Evolutionary conservation across 2,329 filamentous ascomycete species (phyloP).

Genomic region (Epichloe sp.): DNA sequence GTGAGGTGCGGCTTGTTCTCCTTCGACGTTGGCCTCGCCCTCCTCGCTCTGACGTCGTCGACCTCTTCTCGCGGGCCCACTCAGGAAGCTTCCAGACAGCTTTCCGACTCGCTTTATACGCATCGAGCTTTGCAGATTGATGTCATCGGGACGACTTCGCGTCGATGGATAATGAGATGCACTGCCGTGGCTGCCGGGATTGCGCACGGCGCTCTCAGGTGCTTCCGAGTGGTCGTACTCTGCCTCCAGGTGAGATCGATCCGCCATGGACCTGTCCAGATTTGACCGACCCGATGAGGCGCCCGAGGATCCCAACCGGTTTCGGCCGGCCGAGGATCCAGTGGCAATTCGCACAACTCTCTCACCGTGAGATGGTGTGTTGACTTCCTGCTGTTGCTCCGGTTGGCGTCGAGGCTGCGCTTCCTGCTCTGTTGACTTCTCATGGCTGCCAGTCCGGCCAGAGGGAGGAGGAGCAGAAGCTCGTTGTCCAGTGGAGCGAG

Average conservation of each 20-base stretch:
- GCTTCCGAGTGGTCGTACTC: slow-evolving; percentile 35
- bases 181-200: slow-evolving; percentile 37
- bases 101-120: slow-evolving; percentile 66
- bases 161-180: slow-evolving; percentile 39
- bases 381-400: slow-evolving; percentile 30
- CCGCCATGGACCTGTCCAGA: slow-evolving; percentile 19
- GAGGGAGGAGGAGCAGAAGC: slow-evolving; percentile 18
- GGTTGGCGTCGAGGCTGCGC: slow-evolving; percentile 14
- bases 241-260: slow-evolving; percentile 23
- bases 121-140: slow-evolving; percentile 60
- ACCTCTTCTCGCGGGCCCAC: slow-evolving; percentile 66
- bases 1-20: slow-evolving; percentile 24
- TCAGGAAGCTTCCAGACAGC: slow-evolving; percentile 63
- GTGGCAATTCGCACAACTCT: slow-evolving; percentile 42
- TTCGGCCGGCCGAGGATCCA: slow-evolving; percentile 35
- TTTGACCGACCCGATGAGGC: slow-evolving; percentile 23
- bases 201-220: slow-evolving; percentile 35
- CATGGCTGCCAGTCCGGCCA: slow-evolving; percentile 28
- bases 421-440: slow-evolving; percentile 28
- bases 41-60: slow-evolving; percentile 56
- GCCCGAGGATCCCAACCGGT: slow-evolving; percentile 22
- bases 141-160: slow-evolving; percentile 44
- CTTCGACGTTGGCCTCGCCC: slow-evolving; percentile 31
- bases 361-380: slow-evolving; percentile 39
- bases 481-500: slow-evolving; percentile 17